Evolutionary conservation across 805 yeast genomes (phyloP).

Genomic region (Candida incommunis): DNA sequence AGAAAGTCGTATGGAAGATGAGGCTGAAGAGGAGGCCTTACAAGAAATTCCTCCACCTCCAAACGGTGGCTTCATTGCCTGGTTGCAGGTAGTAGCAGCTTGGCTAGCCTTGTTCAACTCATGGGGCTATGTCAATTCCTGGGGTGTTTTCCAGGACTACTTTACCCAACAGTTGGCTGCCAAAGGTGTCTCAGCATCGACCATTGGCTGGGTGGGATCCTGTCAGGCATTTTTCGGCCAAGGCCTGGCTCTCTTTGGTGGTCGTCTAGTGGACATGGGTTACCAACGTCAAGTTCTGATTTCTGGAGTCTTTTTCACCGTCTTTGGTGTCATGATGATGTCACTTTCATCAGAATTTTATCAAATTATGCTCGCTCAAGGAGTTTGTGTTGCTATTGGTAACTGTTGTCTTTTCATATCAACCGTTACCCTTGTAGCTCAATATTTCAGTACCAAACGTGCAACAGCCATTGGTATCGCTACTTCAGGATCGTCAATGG

Average conservation of each 20-base stretch:
- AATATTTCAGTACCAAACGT: slow-evolving; percentile 30
- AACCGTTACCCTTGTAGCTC: slow-evolving; percentile 29
- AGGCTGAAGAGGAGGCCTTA: background rate
- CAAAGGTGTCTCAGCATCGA: slow-evolving; percentile 9
- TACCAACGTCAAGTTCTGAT: slow-evolving; percentile 13
- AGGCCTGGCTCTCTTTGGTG: slow-evolving; percentile 16
- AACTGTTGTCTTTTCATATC: slow-evolving; percentile 30
- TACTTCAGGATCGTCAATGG: slow-evolving; percentile 37
- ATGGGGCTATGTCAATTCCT: slow-evolving; percentile 15
- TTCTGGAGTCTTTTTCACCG: slow-evolving; percentile 13
- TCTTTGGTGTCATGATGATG: slow-evolving; percentile 19
- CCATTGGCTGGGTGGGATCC: slow-evolving; percentile 4
- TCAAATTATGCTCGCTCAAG: slow-evolving; percentile 40
- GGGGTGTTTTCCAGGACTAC: slow-evolving; percentile 16
- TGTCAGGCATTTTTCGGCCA: slow-evolving; percentile 7
- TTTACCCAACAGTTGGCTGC: slow-evolving; percentile 6
- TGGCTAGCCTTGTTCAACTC: slow-evolving; percentile 12
- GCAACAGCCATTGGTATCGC: slow-evolving; percentile 33
- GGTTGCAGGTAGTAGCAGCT: slow-evolving; percentile 16
- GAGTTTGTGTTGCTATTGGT: slow-evolving; percentile 35
- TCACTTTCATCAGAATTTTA: slow-evolving; percentile 27
- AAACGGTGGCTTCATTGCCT: slow-evolving; percentile 14
- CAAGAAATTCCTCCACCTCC: slow-evolving; percentile 10
- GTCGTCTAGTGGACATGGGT: slow-evolving; percentile 19
- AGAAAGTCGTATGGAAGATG: background rate